Evolutionary conservation across 805 yeast genomes (phyloP).

Genomic region (Yarrowia yakushimensis): DNA sequence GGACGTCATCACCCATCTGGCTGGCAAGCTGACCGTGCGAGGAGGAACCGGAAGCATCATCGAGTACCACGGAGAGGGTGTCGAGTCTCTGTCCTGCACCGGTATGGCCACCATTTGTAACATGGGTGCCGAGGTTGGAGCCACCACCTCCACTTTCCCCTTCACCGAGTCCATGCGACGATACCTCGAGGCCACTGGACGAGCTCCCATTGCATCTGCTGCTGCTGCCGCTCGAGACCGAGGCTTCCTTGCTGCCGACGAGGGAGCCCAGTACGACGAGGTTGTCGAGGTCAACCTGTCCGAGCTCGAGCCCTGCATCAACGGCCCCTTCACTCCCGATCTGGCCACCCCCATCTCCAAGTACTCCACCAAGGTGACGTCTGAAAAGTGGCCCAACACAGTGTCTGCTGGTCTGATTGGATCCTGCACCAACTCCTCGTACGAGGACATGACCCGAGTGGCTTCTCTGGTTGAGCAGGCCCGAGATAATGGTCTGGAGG

Average conservation of each 20-base stretch:
- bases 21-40: constrained; percentile 89
- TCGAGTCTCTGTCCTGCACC: constrained; percentile 80
- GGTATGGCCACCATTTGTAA: constrained; percentile 99
- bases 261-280: constrained; percentile 86
- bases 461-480: constrained; percentile 89
- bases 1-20: constrained; percentile 89
- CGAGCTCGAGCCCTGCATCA: constrained; percentile 87
- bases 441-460: constrained; percentile 97
- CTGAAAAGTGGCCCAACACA: constrained; percentile 79
- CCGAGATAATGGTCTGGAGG: constrained; percentile 75
- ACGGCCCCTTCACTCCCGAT: constrained; percentile 99
- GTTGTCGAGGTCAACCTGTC: constrained; percentile 84
- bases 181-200: constrained; percentile 77
- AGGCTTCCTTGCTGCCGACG: constrained; percentile 75
- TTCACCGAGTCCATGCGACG: constrained; percentile 76
- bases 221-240: constrained; percentile 59
- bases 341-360: constrained; percentile 87
- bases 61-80: constrained; percentile 97
- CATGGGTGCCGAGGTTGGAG: constrained; percentile 99
- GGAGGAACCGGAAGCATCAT: constrained; percentile 98
- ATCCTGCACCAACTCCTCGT: constrained; percentile 96
- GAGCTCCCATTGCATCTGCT: constrained; percentile 77
- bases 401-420: constrained; percentile 95
- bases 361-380: constrained; percentile 65
- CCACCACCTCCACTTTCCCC: constrained; percentile 97